phyloP scores from a whole-genome alignment of 352 stramenopile species.

The Phytophthora citricola region DNA sequence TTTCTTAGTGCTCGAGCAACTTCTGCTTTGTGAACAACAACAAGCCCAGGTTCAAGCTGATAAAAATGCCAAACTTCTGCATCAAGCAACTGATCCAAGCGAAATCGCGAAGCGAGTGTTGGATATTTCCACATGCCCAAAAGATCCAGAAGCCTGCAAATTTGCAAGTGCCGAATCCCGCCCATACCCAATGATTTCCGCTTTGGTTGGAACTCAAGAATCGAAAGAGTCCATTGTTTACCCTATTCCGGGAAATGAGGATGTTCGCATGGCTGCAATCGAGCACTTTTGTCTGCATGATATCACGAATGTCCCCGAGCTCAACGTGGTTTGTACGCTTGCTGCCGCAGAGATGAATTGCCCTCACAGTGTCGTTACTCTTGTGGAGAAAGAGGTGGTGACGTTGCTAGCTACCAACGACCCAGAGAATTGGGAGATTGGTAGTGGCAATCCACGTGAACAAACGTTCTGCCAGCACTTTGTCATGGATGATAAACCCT shows the following conservation, averaged over 20 bases:
- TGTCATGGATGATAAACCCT: constrained; percentile 46
- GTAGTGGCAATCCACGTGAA: constrained; percentile 35
- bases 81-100: not conserved
- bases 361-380: constrained; percentile 37
- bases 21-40: constrained; percentile 17
- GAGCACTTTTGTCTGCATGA: constrained; percentile 30
- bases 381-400: constrained; percentile 39
- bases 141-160: constrained; percentile 28
- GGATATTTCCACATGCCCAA: constrained; percentile 28
- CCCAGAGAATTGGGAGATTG: constrained; percentile 36
- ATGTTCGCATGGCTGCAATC: constrained; percentile 31
- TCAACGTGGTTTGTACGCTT: constrained; percentile 45
- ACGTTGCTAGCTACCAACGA: constrained; percentile 39
- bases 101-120: constrained; percentile 17
- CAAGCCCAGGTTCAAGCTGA: constrained; percentile 10
- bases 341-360: constrained; percentile 40
- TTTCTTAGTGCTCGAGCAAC: constrained; percentile 22
- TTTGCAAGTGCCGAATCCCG: constrained; percentile 33
- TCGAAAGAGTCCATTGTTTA: constrained; percentile 21
- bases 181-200: constrained; percentile 36
- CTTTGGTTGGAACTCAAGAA: constrained; percentile 2
- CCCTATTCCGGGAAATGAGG: constrained; percentile 41
- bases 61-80: constrained; percentile 17
- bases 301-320: constrained; percentile 25
- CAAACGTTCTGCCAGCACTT: constrained; percentile 55